phyloP scores from a whole-genome alignment of 2,329 filamentous ascomycete species.

The Aspergillus calidoustus region DNA sequence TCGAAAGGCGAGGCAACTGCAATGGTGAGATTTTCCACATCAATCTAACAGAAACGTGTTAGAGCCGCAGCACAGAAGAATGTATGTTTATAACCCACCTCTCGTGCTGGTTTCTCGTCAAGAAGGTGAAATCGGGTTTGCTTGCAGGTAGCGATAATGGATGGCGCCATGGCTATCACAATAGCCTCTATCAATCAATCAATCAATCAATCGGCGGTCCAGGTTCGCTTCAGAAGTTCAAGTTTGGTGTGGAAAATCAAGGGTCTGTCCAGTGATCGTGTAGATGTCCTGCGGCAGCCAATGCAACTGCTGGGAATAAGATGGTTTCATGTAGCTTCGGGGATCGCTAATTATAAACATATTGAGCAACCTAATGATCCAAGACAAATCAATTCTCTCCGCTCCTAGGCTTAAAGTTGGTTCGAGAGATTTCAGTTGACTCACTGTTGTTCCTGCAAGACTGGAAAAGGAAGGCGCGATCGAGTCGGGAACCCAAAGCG shows the following conservation, averaged over 20 bases:
- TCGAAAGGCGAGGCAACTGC: conserved; percentile 54
- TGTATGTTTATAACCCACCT: conserved; percentile 47
- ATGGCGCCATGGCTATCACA: conserved; percentile 23
- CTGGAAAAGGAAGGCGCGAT: not conserved
- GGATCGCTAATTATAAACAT: not conserved
- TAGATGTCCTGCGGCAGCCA: not conserved
- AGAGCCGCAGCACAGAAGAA: not conserved
- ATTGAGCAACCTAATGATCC: not conserved
- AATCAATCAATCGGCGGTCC: not conserved
- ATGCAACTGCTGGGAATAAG: not conserved
- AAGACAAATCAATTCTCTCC: not conserved
- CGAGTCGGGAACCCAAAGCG: conserved; percentile 32
- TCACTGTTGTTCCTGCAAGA: not conserved
- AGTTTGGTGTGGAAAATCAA: not conserved
- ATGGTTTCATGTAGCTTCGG: not conserved
- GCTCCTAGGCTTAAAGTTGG: not conserved
- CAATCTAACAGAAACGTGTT: conserved; percentile 54
- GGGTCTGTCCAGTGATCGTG: not conserved
- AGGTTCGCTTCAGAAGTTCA: not conserved
- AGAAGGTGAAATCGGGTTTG: conserved; percentile 69
- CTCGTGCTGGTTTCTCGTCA: conserved; percentile 57
- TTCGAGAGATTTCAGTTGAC: not conserved
- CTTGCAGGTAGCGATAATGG: conserved; percentile 66
- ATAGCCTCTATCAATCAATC: not conserved
- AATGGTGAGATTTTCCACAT: conserved; percentile 75